These are phyloP conservation scores for Copromyces sp. DNA, from an alignment of 495 filamentous ascomycete species.

Conservation along the genomic window DNA sequence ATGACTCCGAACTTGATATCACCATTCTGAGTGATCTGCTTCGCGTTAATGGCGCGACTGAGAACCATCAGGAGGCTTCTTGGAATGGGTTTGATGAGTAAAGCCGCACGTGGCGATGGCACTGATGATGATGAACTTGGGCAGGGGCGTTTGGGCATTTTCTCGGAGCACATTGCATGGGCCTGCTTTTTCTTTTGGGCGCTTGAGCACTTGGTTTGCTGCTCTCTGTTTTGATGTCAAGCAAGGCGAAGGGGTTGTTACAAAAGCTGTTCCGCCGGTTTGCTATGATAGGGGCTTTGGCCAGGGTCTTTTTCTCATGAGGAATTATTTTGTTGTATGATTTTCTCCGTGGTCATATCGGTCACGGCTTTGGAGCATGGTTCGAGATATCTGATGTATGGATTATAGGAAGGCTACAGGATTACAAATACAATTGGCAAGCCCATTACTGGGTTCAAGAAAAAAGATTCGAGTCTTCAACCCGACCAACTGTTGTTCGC, in stretches of 20 bases:
- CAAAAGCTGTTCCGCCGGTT: not conserved
- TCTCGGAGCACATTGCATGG: not conserved
- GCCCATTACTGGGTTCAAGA: not conserved
- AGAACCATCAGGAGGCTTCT: conserved; percentile 1
- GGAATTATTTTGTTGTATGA: not conserved
- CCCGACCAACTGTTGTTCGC: not conserved
- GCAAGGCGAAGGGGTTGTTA: not conserved
- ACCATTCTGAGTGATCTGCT: conserved; percentile 38
- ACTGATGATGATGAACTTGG: not conserved
- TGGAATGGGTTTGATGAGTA: conserved; percentile 33
- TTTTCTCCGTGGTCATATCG: not conserved
- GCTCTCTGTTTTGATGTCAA: not conserved
- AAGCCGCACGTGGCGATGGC: not conserved
- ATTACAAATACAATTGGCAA: not conserved
- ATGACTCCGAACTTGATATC: conserved; percentile 54
- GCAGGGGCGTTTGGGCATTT: not conserved
- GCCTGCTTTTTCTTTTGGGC: not conserved
- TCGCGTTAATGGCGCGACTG: conserved; percentile 7
- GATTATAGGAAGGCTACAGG: not conserved
- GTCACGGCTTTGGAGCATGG: not conserved
- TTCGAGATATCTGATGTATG: not conserved
- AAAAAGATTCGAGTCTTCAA: not conserved
- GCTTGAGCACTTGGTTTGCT: not conserved
- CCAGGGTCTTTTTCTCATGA: not conserved
- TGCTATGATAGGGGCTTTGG: not conserved